Conservation (phyloP, 83 land plant genomes). For the Picea engelmannii region DNA sequence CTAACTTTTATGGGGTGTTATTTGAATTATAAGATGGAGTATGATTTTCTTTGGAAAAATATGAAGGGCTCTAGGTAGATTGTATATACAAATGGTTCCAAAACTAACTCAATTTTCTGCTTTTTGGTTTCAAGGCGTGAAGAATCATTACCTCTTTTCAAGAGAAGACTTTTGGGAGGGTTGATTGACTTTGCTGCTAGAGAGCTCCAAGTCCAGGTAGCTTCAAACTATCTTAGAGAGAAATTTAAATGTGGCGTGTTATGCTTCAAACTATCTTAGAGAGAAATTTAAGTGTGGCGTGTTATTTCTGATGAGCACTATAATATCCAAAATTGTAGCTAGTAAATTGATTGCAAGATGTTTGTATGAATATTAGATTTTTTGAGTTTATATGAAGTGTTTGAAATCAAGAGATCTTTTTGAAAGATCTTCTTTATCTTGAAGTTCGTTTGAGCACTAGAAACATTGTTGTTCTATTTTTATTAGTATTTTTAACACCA, state of each 20-base stretch:
- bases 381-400: not conserved
- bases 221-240: not conserved
- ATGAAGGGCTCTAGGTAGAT: not conserved
- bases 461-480: no score
- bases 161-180: slow-evolving; percentile 89
- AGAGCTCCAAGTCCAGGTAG: slow-evolving; percentile 93
- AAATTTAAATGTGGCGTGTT: not conserved
- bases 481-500: no score
- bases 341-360: not conserved
- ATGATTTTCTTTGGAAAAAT: not conserved
- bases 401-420: no score
- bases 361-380: not conserved
- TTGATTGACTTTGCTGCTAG: slow-evolving; percentile 94
- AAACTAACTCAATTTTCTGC: not conserved
- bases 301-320: not conserved
- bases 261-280: no score
- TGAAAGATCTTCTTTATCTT: no score
- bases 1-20: not conserved
- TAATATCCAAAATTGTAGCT: not conserved
- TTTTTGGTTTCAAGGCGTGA: slow-evolving; percentile 72
- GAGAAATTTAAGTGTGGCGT: no score
- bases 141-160: slow-evolving; percentile 90
- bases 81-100: not conserved
- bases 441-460: no score
- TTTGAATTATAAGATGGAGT: no score